A percentile compares a stretch with the other conserved stretches of the same genome.
Evolutionary conservation across 768 basidiomycete species (phyloP).

Genomic region (Termitomyces sp.): DNA sequence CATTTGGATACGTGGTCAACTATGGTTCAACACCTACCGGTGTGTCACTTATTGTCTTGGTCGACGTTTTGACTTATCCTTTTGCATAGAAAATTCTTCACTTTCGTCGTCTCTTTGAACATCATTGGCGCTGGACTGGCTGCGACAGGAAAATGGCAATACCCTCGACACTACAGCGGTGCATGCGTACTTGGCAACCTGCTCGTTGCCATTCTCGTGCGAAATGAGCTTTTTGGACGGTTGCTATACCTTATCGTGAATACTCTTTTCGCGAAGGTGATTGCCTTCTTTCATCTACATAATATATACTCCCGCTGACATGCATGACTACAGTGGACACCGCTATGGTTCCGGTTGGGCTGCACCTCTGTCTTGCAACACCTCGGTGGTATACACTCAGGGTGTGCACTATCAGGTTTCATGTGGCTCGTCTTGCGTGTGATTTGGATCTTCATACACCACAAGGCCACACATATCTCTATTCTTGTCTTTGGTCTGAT

Average conservation of each 20-base stretch:
- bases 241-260: conserved; percentile 70
- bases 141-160: conserved; percentile 62
- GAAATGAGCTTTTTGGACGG: conserved; percentile 85
- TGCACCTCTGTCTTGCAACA: conserved; percentile 77
- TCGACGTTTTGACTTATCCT: neutral
- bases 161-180: conserved; percentile 63
- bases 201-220: conserved; percentile 67
- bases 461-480: conserved; percentile 48
- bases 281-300: conserved; percentile 3
- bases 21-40: conserved; percentile 85
- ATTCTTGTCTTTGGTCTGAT: conserved; percentile 62
- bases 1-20: conserved; percentile 55
- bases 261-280: conserved; percentile 75
- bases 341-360: conserved; percentile 56
- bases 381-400: conserved; percentile 83
- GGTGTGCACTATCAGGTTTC: conserved; percentile 74
- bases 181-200: conserved; percentile 77
- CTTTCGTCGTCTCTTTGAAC: conserved; percentile 59
- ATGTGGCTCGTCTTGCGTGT: conserved; percentile 70
- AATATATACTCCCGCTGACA: conserved; percentile 1
- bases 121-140: conserved; percentile 59
- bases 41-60: conserved; percentile 24
- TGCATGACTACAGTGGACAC: conserved; percentile 38
- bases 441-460: conserved; percentile 50
- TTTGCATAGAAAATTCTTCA: conserved; percentile 66